Conservation (phyloP, 257 asterid species). For the Apocynum venetum region DNA sequence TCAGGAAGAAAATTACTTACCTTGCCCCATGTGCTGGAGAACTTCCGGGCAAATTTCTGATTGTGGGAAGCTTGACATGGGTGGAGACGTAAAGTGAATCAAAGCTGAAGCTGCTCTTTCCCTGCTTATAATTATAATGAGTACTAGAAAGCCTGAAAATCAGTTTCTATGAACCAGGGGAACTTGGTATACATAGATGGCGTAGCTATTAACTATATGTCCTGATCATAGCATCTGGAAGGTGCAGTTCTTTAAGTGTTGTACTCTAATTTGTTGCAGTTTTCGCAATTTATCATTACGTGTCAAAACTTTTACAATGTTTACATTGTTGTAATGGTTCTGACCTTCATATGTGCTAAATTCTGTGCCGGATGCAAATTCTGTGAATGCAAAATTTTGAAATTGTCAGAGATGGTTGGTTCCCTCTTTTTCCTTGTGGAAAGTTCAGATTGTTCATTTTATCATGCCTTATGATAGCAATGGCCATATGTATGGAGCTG, state of each 20-base stretch:
- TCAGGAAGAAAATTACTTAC: slow-evolving; percentile 80
- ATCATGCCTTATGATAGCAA: neutral
- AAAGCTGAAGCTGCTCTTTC: neutral
- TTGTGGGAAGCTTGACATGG: slow-evolving; percentile 89
- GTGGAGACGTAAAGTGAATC: slow-evolving; percentile 41
- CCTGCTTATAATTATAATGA: neutral
- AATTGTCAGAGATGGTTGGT: neutral
- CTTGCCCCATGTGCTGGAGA: slow-evolving; percentile 90
- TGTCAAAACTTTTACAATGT: neutral
- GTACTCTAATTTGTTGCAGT: neutral
- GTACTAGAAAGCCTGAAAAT: neutral
- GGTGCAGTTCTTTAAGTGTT: neutral
- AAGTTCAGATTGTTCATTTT: neutral
- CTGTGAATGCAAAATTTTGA: neutral
- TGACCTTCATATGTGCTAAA: neutral
- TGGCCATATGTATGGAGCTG: neutral
- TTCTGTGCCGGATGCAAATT: too few relatives aligned
- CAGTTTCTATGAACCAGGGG: neutral
- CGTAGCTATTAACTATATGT: neutral
- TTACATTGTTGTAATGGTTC: neutral
- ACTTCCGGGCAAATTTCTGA: slow-evolving; percentile 78
- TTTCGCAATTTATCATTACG: neutral
- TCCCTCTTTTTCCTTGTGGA: neutral
- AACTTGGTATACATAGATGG: neutral
- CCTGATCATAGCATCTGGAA: neutral